Conservation (phyloP, 2,329 filamentous ascomycete species). For the Tetracladium maxilliforme region DNA sequence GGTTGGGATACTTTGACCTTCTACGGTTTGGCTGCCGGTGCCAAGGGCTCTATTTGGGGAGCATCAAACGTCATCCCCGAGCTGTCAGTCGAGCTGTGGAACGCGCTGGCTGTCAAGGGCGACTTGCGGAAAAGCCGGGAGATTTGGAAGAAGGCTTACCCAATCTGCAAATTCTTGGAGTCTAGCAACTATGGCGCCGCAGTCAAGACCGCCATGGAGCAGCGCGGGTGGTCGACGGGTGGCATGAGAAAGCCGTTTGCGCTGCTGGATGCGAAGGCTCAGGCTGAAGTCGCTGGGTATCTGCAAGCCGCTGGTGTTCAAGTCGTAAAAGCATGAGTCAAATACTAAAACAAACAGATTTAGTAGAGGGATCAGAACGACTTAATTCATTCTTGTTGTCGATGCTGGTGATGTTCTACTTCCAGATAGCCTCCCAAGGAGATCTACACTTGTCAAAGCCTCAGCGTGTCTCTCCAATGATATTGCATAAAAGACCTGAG, state of each 20-base stretch:
- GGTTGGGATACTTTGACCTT: slow-evolving; percentile 38
- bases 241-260: slow-evolving; percentile 32
- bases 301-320: slow-evolving; percentile 23
- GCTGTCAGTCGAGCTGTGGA: slow-evolving; percentile 28
- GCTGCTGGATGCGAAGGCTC: slow-evolving; percentile 16
- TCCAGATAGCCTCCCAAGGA: too few relatives aligned
- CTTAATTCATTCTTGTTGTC: too few relatives aligned
- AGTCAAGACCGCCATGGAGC: slow-evolving; percentile 33
- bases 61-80: slow-evolving; percentile 34
- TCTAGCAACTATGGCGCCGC: slow-evolving; percentile 28
- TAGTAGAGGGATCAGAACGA: too few relatives aligned
- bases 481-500: too few relatives aligned
- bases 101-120: slow-evolving; percentile 24
- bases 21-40: slow-evolving; percentile 32
- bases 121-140: slow-evolving; percentile 26
- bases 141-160: slow-evolving; percentile 31
- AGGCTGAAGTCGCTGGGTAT: slow-evolving; percentile 18
- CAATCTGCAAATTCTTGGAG: slow-evolving; percentile 33
- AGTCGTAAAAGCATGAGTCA: too few relatives aligned
- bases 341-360: too few relatives aligned
- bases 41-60: slow-evolving; percentile 33
- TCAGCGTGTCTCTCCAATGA: too few relatives aligned
- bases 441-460: too few relatives aligned
- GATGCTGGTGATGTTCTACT: too few relatives aligned
- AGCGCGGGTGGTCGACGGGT: slow-evolving; percentile 27